A percentile compares a stretch with the other conserved stretches of the same genome.
These are phyloP conservation scores for Blumeria graminis DNA, from an alignment of 2,329 filamentous ascomycete species.

Conservation along the genomic window DNA sequence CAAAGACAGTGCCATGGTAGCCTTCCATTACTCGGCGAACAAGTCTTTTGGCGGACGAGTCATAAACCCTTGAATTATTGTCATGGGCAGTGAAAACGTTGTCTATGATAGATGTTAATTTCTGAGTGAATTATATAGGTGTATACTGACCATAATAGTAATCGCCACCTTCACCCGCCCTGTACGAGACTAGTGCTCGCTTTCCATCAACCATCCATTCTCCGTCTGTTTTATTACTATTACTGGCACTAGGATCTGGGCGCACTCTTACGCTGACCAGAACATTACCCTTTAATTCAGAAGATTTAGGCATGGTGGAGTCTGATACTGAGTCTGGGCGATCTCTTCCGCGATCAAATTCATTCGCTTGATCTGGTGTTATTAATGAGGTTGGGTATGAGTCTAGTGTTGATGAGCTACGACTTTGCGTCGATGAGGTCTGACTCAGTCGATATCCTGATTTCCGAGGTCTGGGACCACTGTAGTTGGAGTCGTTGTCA, in stretches of 20 bases:
- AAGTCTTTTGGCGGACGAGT: constrained; percentile 76
- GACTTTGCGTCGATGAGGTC: constrained; percentile 64
- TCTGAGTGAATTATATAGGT: too few relatives aligned
- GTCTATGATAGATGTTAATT: constrained; percentile 29
- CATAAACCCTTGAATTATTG: constrained; percentile 85
- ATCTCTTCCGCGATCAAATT: constrained; percentile 20
- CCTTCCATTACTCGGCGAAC: constrained; percentile 97
- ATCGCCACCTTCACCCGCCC: constrained; percentile 74
- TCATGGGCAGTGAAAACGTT: constrained; percentile 91
- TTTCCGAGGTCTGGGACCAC: constrained; percentile 34
- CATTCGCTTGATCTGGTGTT: constrained; percentile 58
- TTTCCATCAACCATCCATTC: constrained; percentile 88
- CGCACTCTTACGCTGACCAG: constrained; percentile 85
- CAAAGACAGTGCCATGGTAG: constrained; percentile 94
- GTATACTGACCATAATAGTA: constrained; percentile 57
- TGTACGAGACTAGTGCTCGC: constrained; percentile 57
- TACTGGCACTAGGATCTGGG: constrained; percentile 47
- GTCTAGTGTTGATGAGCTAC: constrained; percentile 76
- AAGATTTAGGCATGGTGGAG: constrained; percentile 18
- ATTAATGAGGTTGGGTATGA: constrained; percentile 82
- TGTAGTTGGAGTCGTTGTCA: constrained; percentile 49
- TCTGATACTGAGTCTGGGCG: constrained; percentile 5
- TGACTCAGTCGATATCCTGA: constrained; percentile 56
- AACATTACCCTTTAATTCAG: constrained; percentile 76
- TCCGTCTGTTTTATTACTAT: constrained; percentile 36